Percentiles rank a stretch among this genome's conserved stretches.
Conservation (phyloP, 805 yeast species). For the Maudiozyma bulderi region DNA sequence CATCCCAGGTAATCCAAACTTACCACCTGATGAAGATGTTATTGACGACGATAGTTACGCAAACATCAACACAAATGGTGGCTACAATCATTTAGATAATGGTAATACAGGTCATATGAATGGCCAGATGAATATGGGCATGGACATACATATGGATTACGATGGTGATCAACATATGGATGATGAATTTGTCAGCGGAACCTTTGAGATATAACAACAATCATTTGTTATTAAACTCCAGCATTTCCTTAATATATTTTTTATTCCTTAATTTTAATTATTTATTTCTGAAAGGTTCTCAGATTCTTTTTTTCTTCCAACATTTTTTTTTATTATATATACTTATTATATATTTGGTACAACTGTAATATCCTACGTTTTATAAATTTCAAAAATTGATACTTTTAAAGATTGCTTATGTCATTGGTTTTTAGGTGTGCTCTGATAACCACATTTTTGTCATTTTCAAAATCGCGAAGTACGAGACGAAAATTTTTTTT, state of each 20-base stretch:
- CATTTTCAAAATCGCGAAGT: not conserved
- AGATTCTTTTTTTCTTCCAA: not conserved
- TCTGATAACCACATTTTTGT: too few relatives aligned
- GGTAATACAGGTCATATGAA: conserved; percentile 19
- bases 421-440: too few relatives aligned
- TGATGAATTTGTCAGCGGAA: conserved; percentile 81
- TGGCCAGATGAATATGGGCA: not conserved
- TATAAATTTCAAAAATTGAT: too few relatives aligned
- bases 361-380: not conserved
- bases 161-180: conserved; percentile 54
- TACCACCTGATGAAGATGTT: conserved; percentile 78
- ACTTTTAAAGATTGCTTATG: too few relatives aligned
- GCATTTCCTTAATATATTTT: not conserved
- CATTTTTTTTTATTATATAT: not conserved
- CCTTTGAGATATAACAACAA: conserved; percentile 58
- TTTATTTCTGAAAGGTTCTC: not conserved
- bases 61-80: conserved; percentile 31
- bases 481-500: not conserved
- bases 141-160: conserved; percentile 20
- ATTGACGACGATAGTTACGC: conserved; percentile 43
- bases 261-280: not conserved
- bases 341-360: not conserved
- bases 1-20: conserved; percentile 68
- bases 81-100: conserved; percentile 32
- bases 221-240: not conserved